Evolutionary conservation across 2,329 filamentous ascomycete species (phyloP), one percentile per base, ranked within the genome.

Genomic region (Fusarium phyllophilum): DNA sequence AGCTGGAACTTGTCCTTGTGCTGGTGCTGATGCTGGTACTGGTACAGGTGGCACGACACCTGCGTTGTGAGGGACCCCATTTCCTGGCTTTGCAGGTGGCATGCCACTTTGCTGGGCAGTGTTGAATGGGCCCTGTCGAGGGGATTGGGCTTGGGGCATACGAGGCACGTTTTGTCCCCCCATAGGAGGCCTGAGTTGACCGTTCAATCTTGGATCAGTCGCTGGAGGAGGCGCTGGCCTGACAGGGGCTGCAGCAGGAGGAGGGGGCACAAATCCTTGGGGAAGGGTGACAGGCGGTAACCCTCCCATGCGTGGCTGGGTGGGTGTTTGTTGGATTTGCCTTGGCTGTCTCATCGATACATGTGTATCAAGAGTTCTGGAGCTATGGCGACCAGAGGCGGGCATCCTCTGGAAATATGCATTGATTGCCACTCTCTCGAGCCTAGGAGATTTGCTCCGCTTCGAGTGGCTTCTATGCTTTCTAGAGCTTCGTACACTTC

Each of bases 371-470:
- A 79, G 70, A 72, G 82, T 78, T 34, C 62, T 72, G 59, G 80
- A 46, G 45, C 77, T 75, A 62, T 83, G 76, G 12, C 80, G 80
- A 3, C 78, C 78, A 2, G 72, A 68, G 29, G 77, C 79, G 4
- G 85, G 85, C 7, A 78, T 78, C 14, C 83, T 80, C 72, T 83
- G 85, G 74, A 86, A 88, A 75, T 86, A 88, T 17, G 82, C 84
- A 3, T 82, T 86, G 46, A 88, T 78, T 15, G 83, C 83, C 14
- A 82, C 72, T 15, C 82, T 81, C 71, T 87, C 83, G 20, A 76
- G 77, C n/a, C 74, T 77, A 54, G 62, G 79, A 9, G 77, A 71
- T 72, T 79, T 82, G 48, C 52, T 73, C 31, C 58, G 56, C 36
- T 51, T 75, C 24, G 59, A 70, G 36, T 63, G 58, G 6, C 62